These are phyloP conservation scores for Phytophthora brassicae DNA, from an alignment of 352 stramenopile species.

Conservation along the genomic window DNA sequence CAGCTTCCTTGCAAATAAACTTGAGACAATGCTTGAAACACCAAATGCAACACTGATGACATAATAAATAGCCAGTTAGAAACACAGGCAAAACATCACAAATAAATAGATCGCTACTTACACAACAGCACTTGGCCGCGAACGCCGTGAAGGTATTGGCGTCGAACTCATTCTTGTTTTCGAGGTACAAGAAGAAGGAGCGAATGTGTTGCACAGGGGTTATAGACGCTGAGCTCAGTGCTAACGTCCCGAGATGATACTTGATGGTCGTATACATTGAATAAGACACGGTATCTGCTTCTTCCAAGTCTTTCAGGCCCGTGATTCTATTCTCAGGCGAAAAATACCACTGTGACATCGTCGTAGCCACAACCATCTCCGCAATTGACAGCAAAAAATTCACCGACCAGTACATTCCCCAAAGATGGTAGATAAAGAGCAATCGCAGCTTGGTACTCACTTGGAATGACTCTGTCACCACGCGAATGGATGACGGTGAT, in stretches of 20 bases:
- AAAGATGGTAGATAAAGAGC: conserved; percentile 76
- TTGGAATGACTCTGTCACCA: conserved; percentile 71
- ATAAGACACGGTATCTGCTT: conserved; percentile 67
- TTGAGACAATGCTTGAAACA: conserved; percentile 85
- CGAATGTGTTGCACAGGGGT: conserved; percentile 66
- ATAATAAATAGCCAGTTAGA: conserved; percentile 2
- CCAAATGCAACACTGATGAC: conserved; percentile 78
- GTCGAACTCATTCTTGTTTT: conserved; percentile 82
- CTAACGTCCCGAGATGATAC: conserved; percentile 76
- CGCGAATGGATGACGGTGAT: conserved; percentile 46
- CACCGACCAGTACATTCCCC: conserved; percentile 82
- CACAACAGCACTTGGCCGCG: conserved; percentile 67
- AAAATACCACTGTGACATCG: conserved; percentile 82
- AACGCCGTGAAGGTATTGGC: conserved; percentile 58
- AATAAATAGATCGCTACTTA: conserved; percentile 28
- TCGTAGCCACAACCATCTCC: conserved; percentile 78
- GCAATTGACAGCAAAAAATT: conserved; percentile 65
- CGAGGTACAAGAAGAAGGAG: conserved; percentile 79
- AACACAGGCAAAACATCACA: background rate
- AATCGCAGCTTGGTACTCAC: conserved; percentile 66
- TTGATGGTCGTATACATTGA: conserved; percentile 57
- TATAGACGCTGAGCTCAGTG: conserved; percentile 61
- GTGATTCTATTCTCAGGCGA: conserved; percentile 61
- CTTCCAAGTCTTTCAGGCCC: conserved; percentile 51
- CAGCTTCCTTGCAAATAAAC: conserved; percentile 84